Evolutionary conservation across 305 asterid species (phyloP).

Genomic region (Solanum aculeatissimum): DNA sequence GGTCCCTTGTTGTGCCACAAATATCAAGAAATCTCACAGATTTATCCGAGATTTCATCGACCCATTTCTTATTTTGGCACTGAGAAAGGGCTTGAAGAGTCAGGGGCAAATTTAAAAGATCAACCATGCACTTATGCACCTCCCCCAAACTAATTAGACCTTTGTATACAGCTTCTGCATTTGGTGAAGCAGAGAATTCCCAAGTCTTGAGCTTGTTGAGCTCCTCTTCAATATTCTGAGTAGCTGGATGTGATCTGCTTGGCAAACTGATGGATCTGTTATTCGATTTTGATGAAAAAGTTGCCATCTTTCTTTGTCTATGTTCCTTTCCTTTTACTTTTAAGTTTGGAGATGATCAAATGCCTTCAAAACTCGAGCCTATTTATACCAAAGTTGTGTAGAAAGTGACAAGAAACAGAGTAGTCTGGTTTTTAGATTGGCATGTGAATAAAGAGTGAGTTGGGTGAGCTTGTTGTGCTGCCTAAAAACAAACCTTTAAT

Average conservation of each 20-base stretch:
- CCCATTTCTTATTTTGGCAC: conserved; percentile 7
- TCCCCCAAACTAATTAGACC: conserved; percentile 9
- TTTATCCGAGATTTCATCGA: conserved; percentile 17
- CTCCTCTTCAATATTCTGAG: conserved; percentile 20
- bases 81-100: conserved; percentile 21
- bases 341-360: neutral
- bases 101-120: conserved; percentile 16
- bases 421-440: neutral
- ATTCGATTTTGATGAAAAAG: conserved; percentile 4
- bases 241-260: conserved; percentile 24
- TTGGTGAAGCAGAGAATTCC: neutral
- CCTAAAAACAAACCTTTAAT: neutral
- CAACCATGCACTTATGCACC: conserved; percentile 14
- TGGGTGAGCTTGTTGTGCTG: neutral
- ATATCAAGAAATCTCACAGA: conserved; percentile 23
- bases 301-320: conserved; percentile 2
- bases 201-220: conserved; percentile 6
- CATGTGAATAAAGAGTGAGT: neutral
- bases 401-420: neutral
- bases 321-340: neutral
- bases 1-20: conserved; percentile 18
- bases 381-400: neutral
- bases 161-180: neutral
- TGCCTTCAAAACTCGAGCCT: neutral
- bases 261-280: conserved; percentile 26